Base-by-base conservation (phyloP, 2,329 filamentous ascomycete species). In the Aureobasidium vineae region DNA sequence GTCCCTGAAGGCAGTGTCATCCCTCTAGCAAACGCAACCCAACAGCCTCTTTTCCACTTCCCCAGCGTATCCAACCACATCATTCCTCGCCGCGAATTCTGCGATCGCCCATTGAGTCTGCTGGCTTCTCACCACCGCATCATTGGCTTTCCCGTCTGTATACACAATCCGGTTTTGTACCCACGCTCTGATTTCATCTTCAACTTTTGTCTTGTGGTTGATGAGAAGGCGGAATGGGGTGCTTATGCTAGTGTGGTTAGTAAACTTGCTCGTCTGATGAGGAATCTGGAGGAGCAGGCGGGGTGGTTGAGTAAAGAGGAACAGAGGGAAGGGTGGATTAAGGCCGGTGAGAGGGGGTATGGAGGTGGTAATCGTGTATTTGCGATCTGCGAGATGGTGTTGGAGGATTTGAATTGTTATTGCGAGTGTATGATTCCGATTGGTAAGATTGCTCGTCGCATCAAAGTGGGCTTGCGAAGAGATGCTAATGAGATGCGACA, bases 351-450 rank as follows among this genome's bases (percentile, higher is more conserved):
- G 21, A 71, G 70, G 28, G 70, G 68, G 15, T 75, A 76, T 67
- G 73, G 73, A 8, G 72, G 70, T 13, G 70, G 71, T 1, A 72
- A 72, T 15, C 83, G 83, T 75, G 83, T 84, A 60, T 89, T 80
- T 79, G 91, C 77, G 81, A 85, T 89, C 3, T 96, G 97, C 73
- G 90, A 94, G 80, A 91, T 90, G 71, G 79, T 99, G 70, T 83
- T 98, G 71, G 92, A 97, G 78, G 93, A 99, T 75, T 76, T 99
- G 71, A 97, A 98, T 75, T 96, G 96, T 73, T 99, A 97, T 74
- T 93, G 91, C 74, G 95, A 99, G 80, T 97, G 93, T 83, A 97
- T 97, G 93, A 97, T 97, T 73, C 93, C 93, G 0, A 94, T 97
- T 70, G 91, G 91, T 93, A 80, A 70, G 85, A 19, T 13, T 64